phyloP scores from a whole-genome alignment of 192 early-diverging fungal species.

The Geranomyces michiganensis region DNA sequence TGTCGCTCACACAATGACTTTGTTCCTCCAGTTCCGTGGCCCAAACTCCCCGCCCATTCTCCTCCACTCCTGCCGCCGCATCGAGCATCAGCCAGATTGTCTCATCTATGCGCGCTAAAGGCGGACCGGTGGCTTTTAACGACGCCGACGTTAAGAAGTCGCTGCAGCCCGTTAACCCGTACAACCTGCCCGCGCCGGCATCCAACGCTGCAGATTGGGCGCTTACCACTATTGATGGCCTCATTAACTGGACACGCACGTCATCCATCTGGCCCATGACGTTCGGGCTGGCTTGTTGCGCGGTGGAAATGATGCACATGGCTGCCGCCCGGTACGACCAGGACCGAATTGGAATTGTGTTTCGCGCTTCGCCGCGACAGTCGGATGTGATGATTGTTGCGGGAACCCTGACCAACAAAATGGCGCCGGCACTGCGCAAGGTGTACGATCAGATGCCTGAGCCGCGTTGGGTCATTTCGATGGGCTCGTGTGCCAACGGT shows the following conservation, averaged over 20 bases:
- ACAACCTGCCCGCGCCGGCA: constrained; percentile 47
- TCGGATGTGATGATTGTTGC: constrained; percentile 99
- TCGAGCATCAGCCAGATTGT: constrained; percentile 23
- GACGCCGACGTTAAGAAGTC: constrained; percentile 28
- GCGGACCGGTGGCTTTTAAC: constrained; percentile 14
- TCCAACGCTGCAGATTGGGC: constrained; percentile 65
- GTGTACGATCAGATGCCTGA: constrained; percentile 91
- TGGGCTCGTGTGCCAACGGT: constrained; percentile 95
- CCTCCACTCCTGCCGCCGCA: constrained; percentile 5
- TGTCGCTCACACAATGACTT: too few relatives aligned
- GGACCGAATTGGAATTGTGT: constrained; percentile 96
- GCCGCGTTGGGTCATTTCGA: constrained; percentile 98
- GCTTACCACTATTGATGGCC: constrained; percentile 86
- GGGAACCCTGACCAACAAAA: constrained; percentile 98
- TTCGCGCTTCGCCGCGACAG: constrained; percentile 95
- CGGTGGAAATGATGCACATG: constrained; percentile 98
- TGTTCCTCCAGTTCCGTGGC: too few relatives aligned
- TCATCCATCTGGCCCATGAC: constrained; percentile 82
- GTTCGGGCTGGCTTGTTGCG: constrained; percentile 93
- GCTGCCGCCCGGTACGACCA: constrained; percentile 95
- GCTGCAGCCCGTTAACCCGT: constrained; percentile 48
- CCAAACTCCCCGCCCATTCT: constrained; percentile 2
- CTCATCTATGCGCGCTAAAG: constrained; percentile 22
- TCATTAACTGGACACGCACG: constrained; percentile 92
- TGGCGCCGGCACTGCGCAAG: constrained; percentile 87